These are phyloP conservation scores for Prinsepia uniflora DNA, from an alignment of 306 rosid genomes.

Conservation along the genomic window DNA sequence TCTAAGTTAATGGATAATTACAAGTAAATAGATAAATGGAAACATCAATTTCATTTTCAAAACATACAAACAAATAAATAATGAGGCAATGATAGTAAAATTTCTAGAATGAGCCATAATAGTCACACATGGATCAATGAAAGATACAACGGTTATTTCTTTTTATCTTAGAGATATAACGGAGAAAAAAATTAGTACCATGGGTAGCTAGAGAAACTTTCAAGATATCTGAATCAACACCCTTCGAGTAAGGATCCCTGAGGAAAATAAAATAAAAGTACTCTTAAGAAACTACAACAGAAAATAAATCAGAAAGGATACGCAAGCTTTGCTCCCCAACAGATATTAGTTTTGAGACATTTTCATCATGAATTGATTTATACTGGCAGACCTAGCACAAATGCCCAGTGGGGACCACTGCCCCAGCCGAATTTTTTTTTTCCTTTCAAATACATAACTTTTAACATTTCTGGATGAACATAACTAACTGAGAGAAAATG, in stretches of 20 bases:
- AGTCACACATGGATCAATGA: not conserved
- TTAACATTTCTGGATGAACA: too few species aligned
- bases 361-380: too few species aligned
- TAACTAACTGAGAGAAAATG: too few species aligned
- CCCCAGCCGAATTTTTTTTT: too few species aligned
- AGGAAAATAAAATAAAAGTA: conserved; percentile 19
- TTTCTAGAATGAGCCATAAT: not conserved
- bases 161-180: not conserved
- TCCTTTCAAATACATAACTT: too few species aligned
- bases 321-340: not conserved
- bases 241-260: conserved; percentile 86
- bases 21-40: too few species aligned
- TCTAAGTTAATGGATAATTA: too few species aligned
- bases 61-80: not conserved
- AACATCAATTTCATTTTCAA: not conserved
- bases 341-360: too few species aligned
- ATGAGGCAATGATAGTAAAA: not conserved
- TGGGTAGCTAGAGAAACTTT: conserved; percentile 70
- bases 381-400: too few species aligned
- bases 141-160: not conserved
- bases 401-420: too few species aligned
- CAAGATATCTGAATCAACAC: conserved; percentile 58
- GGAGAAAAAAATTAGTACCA: conserved; percentile 36
- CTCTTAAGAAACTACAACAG: not conserved
- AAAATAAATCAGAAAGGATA: not conserved